Evolutionary conservation across 208 protist species (phyloP).

Genomic region (Crithidia expoeki): DNA sequence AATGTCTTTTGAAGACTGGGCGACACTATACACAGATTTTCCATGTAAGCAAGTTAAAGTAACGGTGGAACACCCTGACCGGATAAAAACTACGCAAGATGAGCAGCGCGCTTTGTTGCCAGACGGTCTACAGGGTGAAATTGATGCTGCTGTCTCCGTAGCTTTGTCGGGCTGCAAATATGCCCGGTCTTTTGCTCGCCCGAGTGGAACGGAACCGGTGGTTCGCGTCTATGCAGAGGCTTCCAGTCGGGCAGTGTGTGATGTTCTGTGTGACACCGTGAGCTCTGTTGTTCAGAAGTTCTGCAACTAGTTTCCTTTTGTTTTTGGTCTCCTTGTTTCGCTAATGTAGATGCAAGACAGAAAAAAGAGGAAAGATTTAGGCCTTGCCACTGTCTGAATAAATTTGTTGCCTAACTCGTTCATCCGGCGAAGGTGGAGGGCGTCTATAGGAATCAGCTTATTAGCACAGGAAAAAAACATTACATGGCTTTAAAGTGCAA

Average conservation of each 20-base stretch:
- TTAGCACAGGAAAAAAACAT: too few species aligned
- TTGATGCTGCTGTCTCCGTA: slow-evolving; percentile 67
- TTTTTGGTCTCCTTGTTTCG: background rate
- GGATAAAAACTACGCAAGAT: slow-evolving; percentile 76
- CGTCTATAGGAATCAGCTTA: too few species aligned
- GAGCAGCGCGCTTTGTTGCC: slow-evolving; percentile 68
- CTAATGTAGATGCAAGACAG: background rate
- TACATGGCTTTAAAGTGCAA: too few species aligned
- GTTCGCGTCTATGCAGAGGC: slow-evolving; percentile 92
- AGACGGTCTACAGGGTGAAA: slow-evolving; percentile 77
- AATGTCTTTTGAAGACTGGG: slow-evolving; percentile 56
- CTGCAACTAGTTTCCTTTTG: slow-evolving; percentile 26
- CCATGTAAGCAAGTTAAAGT: slow-evolving; percentile 70
- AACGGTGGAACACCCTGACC: slow-evolving; percentile 44
- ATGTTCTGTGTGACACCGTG: slow-evolving; percentile 40
- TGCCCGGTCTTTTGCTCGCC: slow-evolving; percentile 90
- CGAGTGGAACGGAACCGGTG: slow-evolving; percentile 95
- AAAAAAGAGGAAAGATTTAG: too few species aligned
- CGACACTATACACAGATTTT: slow-evolving; percentile 57
- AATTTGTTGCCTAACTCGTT: too few species aligned
- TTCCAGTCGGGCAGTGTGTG: slow-evolving; percentile 31
- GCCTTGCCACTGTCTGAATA: too few species aligned
- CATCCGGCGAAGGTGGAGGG: too few species aligned
- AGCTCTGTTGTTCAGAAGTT: slow-evolving; percentile 42
- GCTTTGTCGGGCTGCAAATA: slow-evolving; percentile 1